These are phyloP conservation scores for Brettanomyces sp. DNA, from an alignment of 805 yeast genomes.

Conservation along the genomic window DNA sequence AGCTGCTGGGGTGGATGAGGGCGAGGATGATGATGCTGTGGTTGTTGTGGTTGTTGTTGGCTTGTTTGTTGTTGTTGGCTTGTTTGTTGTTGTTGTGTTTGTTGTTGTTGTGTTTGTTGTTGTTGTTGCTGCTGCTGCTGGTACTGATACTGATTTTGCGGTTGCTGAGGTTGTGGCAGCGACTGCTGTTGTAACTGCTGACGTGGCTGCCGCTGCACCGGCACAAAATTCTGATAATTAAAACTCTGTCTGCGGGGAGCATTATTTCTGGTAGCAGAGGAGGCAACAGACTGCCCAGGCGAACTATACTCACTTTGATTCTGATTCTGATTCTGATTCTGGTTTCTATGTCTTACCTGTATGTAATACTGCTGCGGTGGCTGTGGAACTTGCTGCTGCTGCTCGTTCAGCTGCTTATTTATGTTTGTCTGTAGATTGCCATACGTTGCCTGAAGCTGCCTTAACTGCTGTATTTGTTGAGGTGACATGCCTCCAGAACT, in stretches of 20 bases:
- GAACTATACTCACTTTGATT: too few relatives aligned
- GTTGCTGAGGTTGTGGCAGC: slow-evolving; percentile 6
- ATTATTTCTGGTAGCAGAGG: too few relatives aligned
- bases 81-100: too few relatives aligned
- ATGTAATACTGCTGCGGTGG: neutral
- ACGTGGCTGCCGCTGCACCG: slow-evolving; percentile 4
- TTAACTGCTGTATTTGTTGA: slow-evolving; percentile 9
- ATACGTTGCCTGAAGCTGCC: slow-evolving; percentile 23
- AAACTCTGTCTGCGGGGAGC: too few relatives aligned
- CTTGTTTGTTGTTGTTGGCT: slow-evolving; percentile 1
- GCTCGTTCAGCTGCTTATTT: slow-evolving; percentile 14
- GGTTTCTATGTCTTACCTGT: neutral
- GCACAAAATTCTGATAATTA: slow-evolving; percentile 1
- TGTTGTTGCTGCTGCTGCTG: slow-evolving; percentile 6
- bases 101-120: too few relatives aligned
- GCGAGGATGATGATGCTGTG: slow-evolving; percentile 3
- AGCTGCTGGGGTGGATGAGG: slow-evolving; percentile 12
- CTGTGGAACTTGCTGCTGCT: slow-evolving; percentile 2
- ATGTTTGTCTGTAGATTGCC: slow-evolving; percentile 20
- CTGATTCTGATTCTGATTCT: too few relatives aligned
- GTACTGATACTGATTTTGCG: slow-evolving; percentile 8
- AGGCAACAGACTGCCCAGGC: too few relatives aligned
- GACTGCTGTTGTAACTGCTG: slow-evolving; percentile 5
- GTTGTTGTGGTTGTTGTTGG: slow-evolving; percentile 1
- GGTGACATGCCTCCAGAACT: slow-evolving; percentile 16